Evolutionary conservation across 805 yeast genomes (phyloP).

Genomic region (Ogataea degrootiae): DNA sequence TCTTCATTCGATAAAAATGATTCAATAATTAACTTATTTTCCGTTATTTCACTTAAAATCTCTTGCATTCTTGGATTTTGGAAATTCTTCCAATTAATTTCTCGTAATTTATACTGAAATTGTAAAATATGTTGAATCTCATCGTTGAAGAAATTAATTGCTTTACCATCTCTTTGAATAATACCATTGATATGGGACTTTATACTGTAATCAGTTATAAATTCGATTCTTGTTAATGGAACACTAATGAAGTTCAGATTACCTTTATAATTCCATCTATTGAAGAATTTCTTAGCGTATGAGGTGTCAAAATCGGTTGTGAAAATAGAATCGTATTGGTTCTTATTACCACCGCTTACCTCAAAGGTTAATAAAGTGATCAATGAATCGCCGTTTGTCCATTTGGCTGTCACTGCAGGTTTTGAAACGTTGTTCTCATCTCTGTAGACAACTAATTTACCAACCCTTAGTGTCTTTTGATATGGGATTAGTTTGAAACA

Average conservation of each 20-base stretch:
- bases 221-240: conserved; percentile 37
- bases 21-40: conserved; percentile 19
- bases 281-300: conserved; percentile 34
- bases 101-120: conserved; percentile 39
- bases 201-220: conserved; percentile 36
- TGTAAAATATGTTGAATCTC: conserved; percentile 34
- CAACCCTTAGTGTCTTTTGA: conserved; percentile 45
- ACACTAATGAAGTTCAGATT: conserved; percentile 32
- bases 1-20: conserved; percentile 26
- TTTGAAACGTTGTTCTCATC: conserved; percentile 38
- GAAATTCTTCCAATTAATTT: conserved; percentile 35
- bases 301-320: conserved; percentile 22
- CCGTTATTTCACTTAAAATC: conserved; percentile 34
- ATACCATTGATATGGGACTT: conserved; percentile 31
- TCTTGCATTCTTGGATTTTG: conserved; percentile 34
- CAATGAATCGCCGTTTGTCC: conserved; percentile 29
- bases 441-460: conserved; percentile 56
- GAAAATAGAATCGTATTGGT: conserved; percentile 13
- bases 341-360: conserved; percentile 7
- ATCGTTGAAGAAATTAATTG: conserved; percentile 32
- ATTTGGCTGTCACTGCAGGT: conserved; percentile 52
- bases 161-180: conserved; percentile 32
- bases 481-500: conserved; percentile 43
- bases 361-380: conserved; percentile 42
- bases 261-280: conserved; percentile 23